These are phyloP conservation scores for Pyrus bretschneideri DNA, from an alignment of 306 rosid species.

Conservation along the genomic window DNA sequence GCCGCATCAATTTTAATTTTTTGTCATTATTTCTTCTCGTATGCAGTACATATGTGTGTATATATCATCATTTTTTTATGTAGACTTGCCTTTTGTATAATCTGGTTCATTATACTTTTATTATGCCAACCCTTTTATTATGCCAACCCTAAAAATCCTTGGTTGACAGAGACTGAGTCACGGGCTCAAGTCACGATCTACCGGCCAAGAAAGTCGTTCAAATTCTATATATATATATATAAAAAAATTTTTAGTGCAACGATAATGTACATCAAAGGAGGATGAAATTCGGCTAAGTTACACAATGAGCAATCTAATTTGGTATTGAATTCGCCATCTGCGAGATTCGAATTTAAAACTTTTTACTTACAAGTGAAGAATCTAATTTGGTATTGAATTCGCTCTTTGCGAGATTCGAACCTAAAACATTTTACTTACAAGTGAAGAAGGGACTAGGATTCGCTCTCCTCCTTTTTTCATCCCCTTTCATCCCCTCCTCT, in stretches of 20 bases:
- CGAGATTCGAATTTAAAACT: fast-evolving
- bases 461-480: too few species aligned
- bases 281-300: too few species aligned
- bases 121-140: not conserved
- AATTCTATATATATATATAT: too few species aligned
- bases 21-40: not conserved
- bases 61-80: not conserved
- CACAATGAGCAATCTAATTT: too few species aligned
- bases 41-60: not conserved
- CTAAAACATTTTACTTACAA: too few species aligned
- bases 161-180: not conserved
- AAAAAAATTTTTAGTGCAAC: too few species aligned
- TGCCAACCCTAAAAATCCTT: not conserved
- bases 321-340: fast-evolving
- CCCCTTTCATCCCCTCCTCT: fast-evolving
- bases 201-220: not conserved
- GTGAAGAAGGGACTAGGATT: too few species aligned
- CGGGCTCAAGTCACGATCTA: not conserved
- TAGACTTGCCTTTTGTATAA: not conserved
- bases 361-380: too few species aligned
- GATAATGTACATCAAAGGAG: fast-evolving
- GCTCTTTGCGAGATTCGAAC: fast-evolving
- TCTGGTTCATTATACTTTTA: not conserved
- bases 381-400: too few species aligned
- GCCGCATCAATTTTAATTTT: not conserved